Evolutionary conservation across 83 land plant species (phyloP).

Genomic region (Thuja plicata): DNA sequence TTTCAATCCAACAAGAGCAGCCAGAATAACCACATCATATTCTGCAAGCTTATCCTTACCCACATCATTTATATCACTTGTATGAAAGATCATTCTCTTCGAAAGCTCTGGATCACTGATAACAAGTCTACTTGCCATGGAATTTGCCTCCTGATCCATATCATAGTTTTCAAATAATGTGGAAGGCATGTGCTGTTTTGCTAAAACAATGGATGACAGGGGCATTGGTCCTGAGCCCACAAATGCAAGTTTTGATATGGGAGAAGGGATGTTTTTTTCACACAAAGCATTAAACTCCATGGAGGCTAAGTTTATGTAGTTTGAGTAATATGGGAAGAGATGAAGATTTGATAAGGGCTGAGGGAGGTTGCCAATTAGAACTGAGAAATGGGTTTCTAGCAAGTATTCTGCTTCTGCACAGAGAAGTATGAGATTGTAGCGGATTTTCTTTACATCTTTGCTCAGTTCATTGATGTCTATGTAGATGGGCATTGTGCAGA

Average conservation of each 20-base stretch:
- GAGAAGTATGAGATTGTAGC: conserved; percentile 7
- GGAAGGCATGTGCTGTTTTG: conserved; percentile 13
- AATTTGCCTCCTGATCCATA: not conserved
- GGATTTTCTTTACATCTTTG: conserved; percentile 7
- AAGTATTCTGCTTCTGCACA: conserved; percentile 15
- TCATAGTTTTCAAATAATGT: conserved; percentile 18
- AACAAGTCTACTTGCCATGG: conserved; percentile 6
- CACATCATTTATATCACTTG: conserved; percentile 2
- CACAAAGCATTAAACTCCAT: conserved; percentile 8
- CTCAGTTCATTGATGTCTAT: conserved; percentile 3
- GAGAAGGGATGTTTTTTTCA: not conserved
- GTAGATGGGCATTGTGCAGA: conserved; percentile 7
- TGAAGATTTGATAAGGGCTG: conserved; percentile 9
- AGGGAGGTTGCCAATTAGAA: not conserved
- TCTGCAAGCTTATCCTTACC: conserved; percentile 18
- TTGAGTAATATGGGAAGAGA: conserved; percentile 15
- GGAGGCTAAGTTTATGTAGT: conserved; percentile 9
- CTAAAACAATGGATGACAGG: conserved; percentile 14
- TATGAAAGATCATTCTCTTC: conserved; percentile 2
- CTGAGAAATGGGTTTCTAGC: conserved; percentile 7
- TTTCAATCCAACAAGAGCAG: conserved; percentile 40
- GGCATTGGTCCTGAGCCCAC: conserved; percentile 17
- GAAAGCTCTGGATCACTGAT: conserved; percentile 4
- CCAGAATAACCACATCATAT: conserved; percentile 31
- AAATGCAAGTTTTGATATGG: conserved; percentile 7